Conservation (phyloP, 495 filamentous ascomycete species). For the Jackrogersella multiformis region DNA sequence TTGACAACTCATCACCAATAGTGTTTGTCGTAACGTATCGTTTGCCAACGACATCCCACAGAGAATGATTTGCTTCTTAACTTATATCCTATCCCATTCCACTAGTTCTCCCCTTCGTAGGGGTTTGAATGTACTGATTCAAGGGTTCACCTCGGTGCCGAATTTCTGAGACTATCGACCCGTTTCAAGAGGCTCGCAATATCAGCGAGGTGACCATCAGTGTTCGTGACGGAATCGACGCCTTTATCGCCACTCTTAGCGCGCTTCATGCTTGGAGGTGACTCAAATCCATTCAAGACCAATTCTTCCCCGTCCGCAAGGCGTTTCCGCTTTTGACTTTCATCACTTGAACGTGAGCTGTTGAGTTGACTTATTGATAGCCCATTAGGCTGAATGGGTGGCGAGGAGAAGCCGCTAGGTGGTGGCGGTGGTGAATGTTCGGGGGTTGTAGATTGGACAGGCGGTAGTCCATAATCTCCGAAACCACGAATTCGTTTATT, state of each 20-base stretch:
- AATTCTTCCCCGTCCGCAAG: conserved; percentile 29
- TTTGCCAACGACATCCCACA: not conserved
- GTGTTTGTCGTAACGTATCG: not conserved
- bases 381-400: conserved; percentile 1
- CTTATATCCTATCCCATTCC: not conserved
- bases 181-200: conserved; percentile 35
- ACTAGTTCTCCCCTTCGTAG: not conserved
- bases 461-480: conserved; percentile 41
- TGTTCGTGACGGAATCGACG: not conserved
- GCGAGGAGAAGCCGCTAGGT: conserved; percentile 6
- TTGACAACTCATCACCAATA: not conserved
- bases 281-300: conserved; percentile 14
- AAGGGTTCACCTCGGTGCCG: not conserved
- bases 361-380: not conserved
- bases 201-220: conserved; percentile 34
- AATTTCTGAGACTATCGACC: conserved; percentile 11
- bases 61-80: not conserved
- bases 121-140: not conserved
- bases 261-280: conserved; percentile 29
- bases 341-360: conserved; percentile 20
- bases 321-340: conserved; percentile 41
- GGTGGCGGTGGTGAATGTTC: conserved; percentile 28
- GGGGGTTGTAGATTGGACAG: conserved; percentile 23
- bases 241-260: conserved; percentile 28
- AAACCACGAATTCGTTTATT: conserved; percentile 41